Evolutionary conservation across 192 early-diverging fungal species (phyloP).

Genomic region (Backusella australiensis): DNA sequence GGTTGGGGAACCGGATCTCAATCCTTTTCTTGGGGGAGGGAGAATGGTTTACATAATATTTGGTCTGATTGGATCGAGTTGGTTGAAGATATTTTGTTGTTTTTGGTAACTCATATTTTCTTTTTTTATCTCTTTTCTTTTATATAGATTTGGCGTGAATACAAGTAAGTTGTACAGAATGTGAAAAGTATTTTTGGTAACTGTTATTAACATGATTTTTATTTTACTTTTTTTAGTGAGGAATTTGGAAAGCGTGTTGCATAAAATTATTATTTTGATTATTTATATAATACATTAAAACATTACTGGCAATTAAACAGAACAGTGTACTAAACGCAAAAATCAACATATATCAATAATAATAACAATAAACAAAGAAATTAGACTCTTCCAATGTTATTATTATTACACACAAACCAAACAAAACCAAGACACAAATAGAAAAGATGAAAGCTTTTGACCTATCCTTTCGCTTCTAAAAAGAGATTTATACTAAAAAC

Average conservation of each 20-base stretch:
- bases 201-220: conserved; percentile 10
- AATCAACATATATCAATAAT: not conserved
- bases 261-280: not conserved
- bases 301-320: not conserved
- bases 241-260: conserved; percentile 24
- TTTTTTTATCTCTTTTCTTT: conserved; percentile 6
- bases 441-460: no score
- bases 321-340: not conserved
- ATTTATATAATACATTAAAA: not conserved
- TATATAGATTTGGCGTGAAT: conserved; percentile 42
- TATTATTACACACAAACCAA: not conserved
- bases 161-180: conserved; percentile 29
- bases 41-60: not conserved
- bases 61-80: not conserved
- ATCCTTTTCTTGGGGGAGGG: not conserved
- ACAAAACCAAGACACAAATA: not conserved
- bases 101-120: not conserved
- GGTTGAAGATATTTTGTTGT: not conserved
- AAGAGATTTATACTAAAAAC: not conserved
- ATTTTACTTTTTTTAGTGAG: conserved; percentile 21
- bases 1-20: not conserved
- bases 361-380: not conserved
- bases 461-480: not conserved
- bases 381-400: not conserved
- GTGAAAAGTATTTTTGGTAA: not conserved